phyloP scores from a whole-genome alignment of 2,329 filamentous ascomycete genomes.

The Monosporascus sp. region DNA sequence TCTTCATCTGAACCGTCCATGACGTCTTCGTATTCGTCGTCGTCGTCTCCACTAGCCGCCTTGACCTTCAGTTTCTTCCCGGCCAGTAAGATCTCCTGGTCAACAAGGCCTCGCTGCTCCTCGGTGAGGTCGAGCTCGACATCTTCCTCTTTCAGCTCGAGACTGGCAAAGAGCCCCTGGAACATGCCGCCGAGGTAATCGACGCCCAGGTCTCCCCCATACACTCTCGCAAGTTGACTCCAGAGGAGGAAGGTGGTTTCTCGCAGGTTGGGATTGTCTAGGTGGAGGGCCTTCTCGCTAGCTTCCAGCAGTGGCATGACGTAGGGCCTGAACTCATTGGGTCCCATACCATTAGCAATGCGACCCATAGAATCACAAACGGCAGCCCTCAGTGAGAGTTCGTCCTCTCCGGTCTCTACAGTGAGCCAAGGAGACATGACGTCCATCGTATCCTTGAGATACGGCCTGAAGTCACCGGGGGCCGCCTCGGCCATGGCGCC shows the following conservation, averaged over 20 bases:
- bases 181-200: conserved; percentile 75
- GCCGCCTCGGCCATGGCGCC: conserved; percentile 86
- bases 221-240: conserved; percentile 91
- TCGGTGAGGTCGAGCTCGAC: conserved; percentile 62
- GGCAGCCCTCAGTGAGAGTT: conserved; percentile 82
- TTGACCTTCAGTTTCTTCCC: conserved; percentile 85
- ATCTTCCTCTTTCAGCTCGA: conserved; percentile 86
- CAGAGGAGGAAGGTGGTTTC: conserved; percentile 98
- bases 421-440: conserved; percentile 78
- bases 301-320: conserved; percentile 86
- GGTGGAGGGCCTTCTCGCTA: conserved; percentile 81
- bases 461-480: conserved; percentile 79
- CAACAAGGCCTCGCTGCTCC: conserved; percentile 41
- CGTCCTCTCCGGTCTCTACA: conserved; percentile 84
- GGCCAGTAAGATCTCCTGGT: conserved; percentile 56
- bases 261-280: conserved; percentile 84
- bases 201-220: conserved; percentile 69
- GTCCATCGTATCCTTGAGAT: conserved; percentile 85
- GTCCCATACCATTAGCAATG: conserved; percentile 83
- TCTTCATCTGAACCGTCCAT: conserved; percentile 66
- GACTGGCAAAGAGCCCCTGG: conserved; percentile 73
- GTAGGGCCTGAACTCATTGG: conserved; percentile 82
- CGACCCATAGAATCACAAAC: conserved; percentile 91
- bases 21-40: conserved; percentile 38
- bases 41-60: conserved; percentile 42